Conservation (phyloP, 2,329 filamentous ascomycete genomes). For the Colletotrichum falcatum region DNA sequence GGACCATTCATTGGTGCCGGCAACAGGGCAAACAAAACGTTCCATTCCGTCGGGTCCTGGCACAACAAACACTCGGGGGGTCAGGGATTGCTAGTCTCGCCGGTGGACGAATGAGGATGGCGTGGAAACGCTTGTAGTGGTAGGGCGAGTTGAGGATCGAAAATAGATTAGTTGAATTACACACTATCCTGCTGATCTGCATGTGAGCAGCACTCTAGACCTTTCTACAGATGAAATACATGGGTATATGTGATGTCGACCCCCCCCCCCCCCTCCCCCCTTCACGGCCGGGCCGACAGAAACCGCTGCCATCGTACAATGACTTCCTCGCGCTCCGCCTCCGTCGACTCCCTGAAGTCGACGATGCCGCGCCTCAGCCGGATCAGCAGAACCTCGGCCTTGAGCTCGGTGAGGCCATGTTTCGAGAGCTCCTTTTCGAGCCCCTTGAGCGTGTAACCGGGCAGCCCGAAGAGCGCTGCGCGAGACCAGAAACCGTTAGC, state of each 20-base stretch:
- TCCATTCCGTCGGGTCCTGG: background rate
- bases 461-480: constrained; percentile 58
- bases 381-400: constrained; percentile 51
- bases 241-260: constrained; percentile 6
- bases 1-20: background rate
- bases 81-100: background rate
- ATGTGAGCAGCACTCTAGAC: background rate
- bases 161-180: background rate
- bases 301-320: constrained; percentile 46
- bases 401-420: constrained; percentile 48
- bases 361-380: constrained; percentile 48
- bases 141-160: constrained; percentile 40
- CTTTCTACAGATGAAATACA: constrained; percentile 19
- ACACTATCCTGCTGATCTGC: background rate
- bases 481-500: constrained; percentile 26
- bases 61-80: background rate
- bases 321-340: constrained; percentile 43
- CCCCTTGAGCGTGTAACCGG: constrained; percentile 66
- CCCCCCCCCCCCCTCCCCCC: no score
- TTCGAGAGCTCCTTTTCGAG: constrained; percentile 61
- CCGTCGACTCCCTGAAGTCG: constrained; percentile 45
- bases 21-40: background rate
- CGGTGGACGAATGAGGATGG: background rate
- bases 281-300: constrained; percentile 14
- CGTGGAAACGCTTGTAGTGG: background rate